phyloP scores from a whole-genome alignment of 2,329 filamentous ascomycete genomes.

The Phyllosticta citrichinensis region DNA sequence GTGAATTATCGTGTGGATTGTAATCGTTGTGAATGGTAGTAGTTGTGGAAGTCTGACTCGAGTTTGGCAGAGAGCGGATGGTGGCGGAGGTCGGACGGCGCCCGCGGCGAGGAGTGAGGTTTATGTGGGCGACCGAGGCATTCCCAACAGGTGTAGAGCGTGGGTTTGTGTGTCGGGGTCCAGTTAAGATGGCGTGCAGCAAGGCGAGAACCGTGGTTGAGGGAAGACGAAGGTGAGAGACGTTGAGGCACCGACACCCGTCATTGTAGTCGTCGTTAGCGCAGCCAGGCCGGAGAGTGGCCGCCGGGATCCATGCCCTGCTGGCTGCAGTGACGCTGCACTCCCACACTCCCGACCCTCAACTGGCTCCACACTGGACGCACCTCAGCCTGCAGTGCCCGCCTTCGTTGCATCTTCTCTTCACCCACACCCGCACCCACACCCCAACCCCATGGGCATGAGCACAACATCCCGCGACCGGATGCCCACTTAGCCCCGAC shows the following conservation, averaged over 20 bases:
- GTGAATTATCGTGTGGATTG: neutral
- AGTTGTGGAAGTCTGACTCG: constrained; percentile 29
- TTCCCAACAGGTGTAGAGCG: too few relatives aligned
- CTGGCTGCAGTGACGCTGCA: constrained; percentile 16
- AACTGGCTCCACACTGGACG: too few relatives aligned
- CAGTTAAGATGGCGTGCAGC: too few relatives aligned
- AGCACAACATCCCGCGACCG: constrained; percentile 7
- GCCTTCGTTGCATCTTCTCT: neutral
- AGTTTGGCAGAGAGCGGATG: too few relatives aligned
- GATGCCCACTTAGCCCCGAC: neutral
- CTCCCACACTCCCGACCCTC: neutral
- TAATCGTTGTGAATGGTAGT: neutral
- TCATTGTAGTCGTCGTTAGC: neutral
- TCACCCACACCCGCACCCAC: neutral
- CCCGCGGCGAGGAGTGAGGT: too few relatives aligned
- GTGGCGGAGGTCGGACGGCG: too few relatives aligned
- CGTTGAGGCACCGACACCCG: too few relatives aligned
- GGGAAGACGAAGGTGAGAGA: too few relatives aligned
- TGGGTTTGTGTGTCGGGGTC: too few relatives aligned
- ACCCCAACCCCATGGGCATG: neutral
- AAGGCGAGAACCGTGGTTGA: too few relatives aligned
- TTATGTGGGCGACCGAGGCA: too few relatives aligned
- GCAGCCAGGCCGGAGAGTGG: neutral
- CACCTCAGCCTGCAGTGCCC: neutral
- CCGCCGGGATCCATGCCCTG: neutral